Base-by-base conservation (phyloP, 352 stramenopile species). In the Elongisporangium senticosum region DNA sequence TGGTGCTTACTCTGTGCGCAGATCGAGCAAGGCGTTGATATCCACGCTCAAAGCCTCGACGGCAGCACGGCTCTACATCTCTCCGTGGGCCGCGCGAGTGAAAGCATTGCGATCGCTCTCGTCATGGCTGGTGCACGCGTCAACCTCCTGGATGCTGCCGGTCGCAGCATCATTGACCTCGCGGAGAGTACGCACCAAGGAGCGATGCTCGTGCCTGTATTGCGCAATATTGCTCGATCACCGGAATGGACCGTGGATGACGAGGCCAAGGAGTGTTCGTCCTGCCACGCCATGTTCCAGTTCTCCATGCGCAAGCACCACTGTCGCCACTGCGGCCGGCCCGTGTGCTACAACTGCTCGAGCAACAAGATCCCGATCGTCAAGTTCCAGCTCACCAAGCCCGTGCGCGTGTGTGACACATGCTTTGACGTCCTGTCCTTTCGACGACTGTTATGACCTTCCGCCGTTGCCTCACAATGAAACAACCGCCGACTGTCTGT, bases 361-460 rank as follows among this genome's bases (percentile, higher is more conserved):
- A 89, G 77, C 63, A 85, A 90, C 69, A 90, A 87, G 63, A 90
- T 92, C 51, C 66, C 79, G 23, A 89, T 95, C 58, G 78, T 83
- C 19, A 95, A 95, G 69, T 95, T 95, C 63, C 73, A 92, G 59
- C 53, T 87, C 10, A 61, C 77, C 33, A 88, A 86, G 51, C 76
- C 80, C 4, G 65, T 78, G 48, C 83, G 86, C 28, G 83, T 95
- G n/a, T 95, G 86, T 49, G 79, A 89, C 40, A 90, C 83, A 0
- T 95, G 86, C 68, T 90, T 79, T 52, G 86, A 95, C 61, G 83
- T 95, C 40, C 68, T 95, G 6, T 85, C 86, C 17, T 95, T 92
- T 59, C 83, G 83, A 15, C 81, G 86, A 53, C 58, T 95, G n/a
- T 43, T 43, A 43, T 43, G 33, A 43, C 33, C 33, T 43, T 15